Evolutionary conservation across 1,284 basidiomycete species (phyloP), one percentile per base, ranked within the genome.

Genomic region (Sphaerobolus stellatus): DNA sequence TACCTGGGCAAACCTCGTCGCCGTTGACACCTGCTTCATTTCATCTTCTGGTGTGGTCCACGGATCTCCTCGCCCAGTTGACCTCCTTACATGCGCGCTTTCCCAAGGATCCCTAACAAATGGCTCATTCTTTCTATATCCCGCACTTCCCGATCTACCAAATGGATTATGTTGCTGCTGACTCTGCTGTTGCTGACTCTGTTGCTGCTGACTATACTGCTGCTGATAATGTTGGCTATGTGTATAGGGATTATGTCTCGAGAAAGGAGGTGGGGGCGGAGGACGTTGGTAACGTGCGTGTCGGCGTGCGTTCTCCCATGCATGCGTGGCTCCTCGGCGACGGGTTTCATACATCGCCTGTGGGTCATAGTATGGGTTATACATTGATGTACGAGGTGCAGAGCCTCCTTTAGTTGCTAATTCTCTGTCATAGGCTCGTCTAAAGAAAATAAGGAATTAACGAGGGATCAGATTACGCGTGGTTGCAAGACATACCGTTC

Each of bases 261-360:
- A 41, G 24, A 55, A 59, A 9, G 58, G 57, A 22, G 54, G 7
- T 18, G 62, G 56, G 28, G 63, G 64, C 18, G 48, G 48, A 43
- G 49, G 28, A 20, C 50, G 40, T n/a, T 58, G 61, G 16, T 64
- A 60, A 24, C 63, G 58, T 14, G 56, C 60, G 31, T 57, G 55
- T 28, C 57, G 54, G 29, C 58, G 61, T 11, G 63, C 60, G 18
- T 63, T 63, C 51, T 72, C 71, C 74, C 74, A 75, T 1, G 74
- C 74, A 56, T 75, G 63, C 3, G 71, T 73, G 27, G 74, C 73
- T 28, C 69, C 70, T n/a, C 70, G 66, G 11, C 64, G 61, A 8
- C 68, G 68, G 7, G 59, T 49, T 22, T 68, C 65, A 54, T 67
- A 64, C 14, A 61, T 56, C 57, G 55, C 62, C 46, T 64, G 58